These are phyloP conservation scores for Paramecium pentaurelia DNA, from an alignment of 73 alveolate genomes.

Conservation along the genomic window DNA sequence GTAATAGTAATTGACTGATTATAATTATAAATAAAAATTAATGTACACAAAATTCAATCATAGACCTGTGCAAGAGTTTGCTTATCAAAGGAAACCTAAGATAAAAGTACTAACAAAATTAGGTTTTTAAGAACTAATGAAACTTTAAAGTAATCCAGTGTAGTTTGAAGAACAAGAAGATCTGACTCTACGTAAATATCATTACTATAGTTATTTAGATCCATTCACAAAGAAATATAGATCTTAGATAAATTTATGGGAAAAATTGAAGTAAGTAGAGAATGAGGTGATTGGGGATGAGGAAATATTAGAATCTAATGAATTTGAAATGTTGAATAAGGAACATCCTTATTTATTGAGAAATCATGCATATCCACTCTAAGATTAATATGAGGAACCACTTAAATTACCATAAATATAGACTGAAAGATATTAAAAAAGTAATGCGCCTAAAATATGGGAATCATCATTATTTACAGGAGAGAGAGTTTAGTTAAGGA, in stretches of 20 bases:
- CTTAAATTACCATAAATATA: neutral
- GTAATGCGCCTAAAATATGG: neutral
- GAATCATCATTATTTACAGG: neutral
- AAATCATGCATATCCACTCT: slow-evolving; percentile 2
- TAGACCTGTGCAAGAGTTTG: neutral
- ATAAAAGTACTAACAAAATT: neutral
- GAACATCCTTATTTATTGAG: neutral
- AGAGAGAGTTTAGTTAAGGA: neutral
- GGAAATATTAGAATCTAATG: neutral
- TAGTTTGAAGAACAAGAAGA: neutral
- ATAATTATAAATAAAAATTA: neutral
- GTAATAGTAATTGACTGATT: neutral
- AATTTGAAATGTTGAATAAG: neutral
- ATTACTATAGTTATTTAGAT: neutral
- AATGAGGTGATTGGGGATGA: neutral
- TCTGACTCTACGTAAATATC: neutral
- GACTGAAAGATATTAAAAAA: neutral
- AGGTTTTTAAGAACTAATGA: neutral
- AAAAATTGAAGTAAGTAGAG: neutral
- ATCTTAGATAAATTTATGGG: neutral
- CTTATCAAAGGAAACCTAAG: neutral
- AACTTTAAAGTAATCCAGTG: neutral
- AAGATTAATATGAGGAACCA: neutral
- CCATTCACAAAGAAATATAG: neutral
- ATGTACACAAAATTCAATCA: neutral